phyloP scores from a whole-genome alignment of 192 early-diverging fungal genomes.

The Phycomyces blakesleeanus region DNA sequence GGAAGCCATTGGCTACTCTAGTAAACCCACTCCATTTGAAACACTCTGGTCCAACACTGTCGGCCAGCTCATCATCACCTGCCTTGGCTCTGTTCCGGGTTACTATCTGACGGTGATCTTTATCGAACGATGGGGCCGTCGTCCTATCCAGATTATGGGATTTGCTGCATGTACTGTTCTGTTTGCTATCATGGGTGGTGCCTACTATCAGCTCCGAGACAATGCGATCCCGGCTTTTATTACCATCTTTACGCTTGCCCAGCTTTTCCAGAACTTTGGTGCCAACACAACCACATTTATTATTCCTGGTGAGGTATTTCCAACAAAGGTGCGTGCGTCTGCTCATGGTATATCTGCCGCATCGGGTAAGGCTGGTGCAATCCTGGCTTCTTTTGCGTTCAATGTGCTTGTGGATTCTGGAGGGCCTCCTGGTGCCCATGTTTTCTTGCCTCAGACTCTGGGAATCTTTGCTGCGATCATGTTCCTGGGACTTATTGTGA shows the following conservation, averaged over 20 bases:
- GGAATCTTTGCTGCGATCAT: slow-evolving; percentile 50
- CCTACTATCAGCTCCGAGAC: slow-evolving; percentile 56
- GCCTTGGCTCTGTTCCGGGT: slow-evolving; percentile 77
- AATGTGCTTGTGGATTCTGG: slow-evolving; percentile 45
- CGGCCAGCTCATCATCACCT: slow-evolving; percentile 85
- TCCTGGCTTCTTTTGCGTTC: slow-evolving; percentile 56
- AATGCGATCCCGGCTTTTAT: slow-evolving; percentile 40
- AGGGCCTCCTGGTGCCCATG: slow-evolving; percentile 35
- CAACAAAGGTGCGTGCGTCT: slow-evolving; percentile 66
- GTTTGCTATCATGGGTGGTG: slow-evolving; percentile 62
- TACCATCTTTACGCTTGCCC: slow-evolving; percentile 45
- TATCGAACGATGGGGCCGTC: slow-evolving; percentile 80
- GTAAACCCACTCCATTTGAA: slow-evolving; percentile 29
- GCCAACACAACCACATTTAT: slow-evolving; percentile 79
- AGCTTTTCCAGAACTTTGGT: slow-evolving; percentile 74
- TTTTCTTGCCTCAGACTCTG: slow-evolving; percentile 42
- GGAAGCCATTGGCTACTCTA: slow-evolving; percentile 63
- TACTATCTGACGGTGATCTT: slow-evolving; percentile 82
- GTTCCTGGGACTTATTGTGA: slow-evolving; percentile 17
- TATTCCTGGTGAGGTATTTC: slow-evolving; percentile 69
- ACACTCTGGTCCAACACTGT: slow-evolving; percentile 62
- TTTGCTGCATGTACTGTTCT: slow-evolving; percentile 69
- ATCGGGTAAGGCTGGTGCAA: slow-evolving; percentile 66
- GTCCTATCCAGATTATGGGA: slow-evolving; percentile 79
- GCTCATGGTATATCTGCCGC: slow-evolving; percentile 80